Evolutionary conservation across 1,139 yeast genomes (phyloP).

Genomic region (Saccharomycopsis hybrid): DNA sequence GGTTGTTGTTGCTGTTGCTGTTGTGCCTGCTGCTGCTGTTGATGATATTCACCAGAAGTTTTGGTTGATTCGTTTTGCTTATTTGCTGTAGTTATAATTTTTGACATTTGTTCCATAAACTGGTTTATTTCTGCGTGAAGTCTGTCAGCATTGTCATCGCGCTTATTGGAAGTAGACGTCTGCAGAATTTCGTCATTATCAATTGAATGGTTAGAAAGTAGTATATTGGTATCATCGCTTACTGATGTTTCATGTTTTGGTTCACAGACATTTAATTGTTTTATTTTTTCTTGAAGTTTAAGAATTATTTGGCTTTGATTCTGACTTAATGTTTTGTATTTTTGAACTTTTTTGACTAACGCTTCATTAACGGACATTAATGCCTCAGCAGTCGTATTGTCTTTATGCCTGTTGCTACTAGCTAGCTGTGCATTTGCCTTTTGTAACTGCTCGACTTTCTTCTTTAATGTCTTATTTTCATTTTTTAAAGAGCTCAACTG

Average conservation of each 20-base stretch:
- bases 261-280: no score
- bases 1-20: no score
- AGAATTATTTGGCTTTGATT: constrained; percentile 9
- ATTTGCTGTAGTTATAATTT: no score
- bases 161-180: no score
- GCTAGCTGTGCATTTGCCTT: not conserved
- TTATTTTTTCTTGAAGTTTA: constrained; percentile 7
- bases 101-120: constrained; percentile 4
- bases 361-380: constrained; percentile 10
- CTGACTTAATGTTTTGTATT: constrained; percentile 12
- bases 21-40: no score
- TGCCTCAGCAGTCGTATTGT: not conserved
- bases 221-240: no score
- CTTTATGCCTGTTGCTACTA: not conserved
- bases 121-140: not conserved
- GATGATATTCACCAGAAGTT: no score
- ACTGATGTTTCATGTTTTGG: no score
- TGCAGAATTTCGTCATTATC: no score
- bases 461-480: constrained; percentile 2
- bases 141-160: no score
- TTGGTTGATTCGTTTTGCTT: no score
- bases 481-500: constrained; percentile 9
- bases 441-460: constrained; percentile 2
- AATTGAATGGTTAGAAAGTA: no score
- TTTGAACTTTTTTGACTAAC: constrained; percentile 13